A percentile compares a stretch with the other conserved stretches of the same genome.
These are phyloP conservation scores for Pseudonectria foliicola DNA, from an alignment of 2,329 filamentous ascomycete species.

Conservation along the genomic window DNA sequence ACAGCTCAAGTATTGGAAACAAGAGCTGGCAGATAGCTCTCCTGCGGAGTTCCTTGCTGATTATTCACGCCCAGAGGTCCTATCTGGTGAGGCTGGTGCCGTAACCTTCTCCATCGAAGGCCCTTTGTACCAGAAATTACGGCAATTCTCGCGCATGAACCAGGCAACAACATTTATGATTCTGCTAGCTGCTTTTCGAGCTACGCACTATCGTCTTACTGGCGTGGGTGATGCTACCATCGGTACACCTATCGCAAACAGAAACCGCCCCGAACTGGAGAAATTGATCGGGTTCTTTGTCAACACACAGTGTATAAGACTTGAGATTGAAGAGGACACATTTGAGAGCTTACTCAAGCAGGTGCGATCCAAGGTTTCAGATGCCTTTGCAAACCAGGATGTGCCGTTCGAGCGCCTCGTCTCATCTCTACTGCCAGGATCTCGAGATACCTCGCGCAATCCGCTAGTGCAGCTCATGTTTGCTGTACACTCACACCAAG, in stretches of 20 bases:
- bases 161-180: conserved; percentile 8
- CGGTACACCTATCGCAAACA: conserved; percentile 13
- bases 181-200: conserved; percentile 18
- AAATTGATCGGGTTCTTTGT: conserved; percentile 21
- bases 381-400: conserved; percentile 14
- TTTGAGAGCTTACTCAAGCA: conserved; percentile 12
- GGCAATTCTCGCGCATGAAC: conserved; percentile 4
- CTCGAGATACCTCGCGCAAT: conserved; percentile 11
- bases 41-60: conserved; percentile 14
- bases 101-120: conserved; percentile 7
- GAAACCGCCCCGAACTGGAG: conserved; percentile 10
- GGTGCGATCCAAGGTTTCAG: conserved; percentile 5
- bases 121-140: conserved; percentile 2
- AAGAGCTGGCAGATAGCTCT: conserved; percentile 8
- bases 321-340: conserved; percentile 7
- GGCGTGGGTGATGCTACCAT: conserved; percentile 16
- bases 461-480: conserved; percentile 13
- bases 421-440: not conserved
- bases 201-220: conserved; percentile 20
- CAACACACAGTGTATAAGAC: conserved; percentile 19
- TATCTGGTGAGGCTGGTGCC: conserved; percentile 8
- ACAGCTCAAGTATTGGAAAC: conserved; percentile 19
- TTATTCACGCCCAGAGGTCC: conserved; percentile 6
- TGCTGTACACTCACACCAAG: conserved; percentile 15
- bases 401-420: conserved; percentile 5